Evolutionary conservation across 148 eudicot genomes (phyloP), one percentile per base, ranked within the genome.

Genomic region (Rhododendron ovatum): DNA sequence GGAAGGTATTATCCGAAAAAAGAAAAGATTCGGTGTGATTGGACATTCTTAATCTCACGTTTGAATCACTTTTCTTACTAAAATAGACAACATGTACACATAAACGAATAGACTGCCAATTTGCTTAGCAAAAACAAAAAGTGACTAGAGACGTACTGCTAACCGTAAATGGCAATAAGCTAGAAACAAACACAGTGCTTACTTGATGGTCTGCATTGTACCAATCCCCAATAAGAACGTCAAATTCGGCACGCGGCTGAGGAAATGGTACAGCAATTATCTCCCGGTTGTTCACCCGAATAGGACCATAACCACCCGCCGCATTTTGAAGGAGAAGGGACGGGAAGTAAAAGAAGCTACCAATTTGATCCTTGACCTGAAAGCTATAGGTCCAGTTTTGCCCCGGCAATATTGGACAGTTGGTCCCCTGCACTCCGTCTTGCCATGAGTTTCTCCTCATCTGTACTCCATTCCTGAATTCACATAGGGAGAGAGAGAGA

Each of bases 221-320:
- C 90, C 90, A 88, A 88, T 88, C 90, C 55, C 90, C 90, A 5
- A 88, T 86, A 13, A 88, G 77, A 3, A 88, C 35, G 59, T 83
- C 85, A 22, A 86, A 85, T 12, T 88, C 90, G 2, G n/a, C 59
- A 17, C n/a, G 83, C 0, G 88, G 86, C n/a, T 69, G 28, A 14
- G 84, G 81, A n/a, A 82, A 88, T 5, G 90, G 90, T 65, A 67
- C 1, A 3, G 86, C 61, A 10, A 86, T 69, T 2, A 4, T 14
- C 7, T 43, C 41, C 6, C 80, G 65, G 13, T 67, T 78, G 50
- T 82, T 69, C 35, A 88, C 55, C 37, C 87, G 83, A 35, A 88
- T 86, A n/a, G 88, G 41, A 18, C 90, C 90, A 50, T 82, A 88
- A 1, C 90, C 90, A 8, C 90, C 90, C 8, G 88, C 90, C 4